Evolutionary conservation across 1,139 yeast species (phyloP), one percentile per base, ranked within the genome.

Genomic region (Debaryomycetaceae sp.): DNA sequence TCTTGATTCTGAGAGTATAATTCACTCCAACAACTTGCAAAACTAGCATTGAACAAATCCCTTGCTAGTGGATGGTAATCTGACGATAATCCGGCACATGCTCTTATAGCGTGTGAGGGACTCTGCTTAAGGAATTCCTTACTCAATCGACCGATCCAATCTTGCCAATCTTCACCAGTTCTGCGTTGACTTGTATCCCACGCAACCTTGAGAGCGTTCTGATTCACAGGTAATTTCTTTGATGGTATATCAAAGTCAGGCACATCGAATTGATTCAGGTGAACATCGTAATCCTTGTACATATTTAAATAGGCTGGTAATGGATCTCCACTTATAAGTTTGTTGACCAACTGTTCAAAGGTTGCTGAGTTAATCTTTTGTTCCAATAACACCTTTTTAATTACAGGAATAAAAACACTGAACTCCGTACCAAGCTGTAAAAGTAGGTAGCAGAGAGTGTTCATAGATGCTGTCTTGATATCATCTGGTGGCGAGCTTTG

Each of bases 101-200:
- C 97, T 53, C 98, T 76, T 39, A 95, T 76, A 0, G 98, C 95
- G 58, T 89, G 96, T 0, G 97, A 89, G 5, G 99, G 97, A 41
- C 97, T 87, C 60, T 91, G 97, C 54, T 87, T 88, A 52, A 95
- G 68, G 34, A 95, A 68, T 59, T 90, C 97, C 45, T 89, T 86
- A 57, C 95, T 85, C 41, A 95, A 72, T 46, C 95, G 75, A 44
- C 96, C 79, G 52, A 91, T 83, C 99, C 99, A 95, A 58, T 93
- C 99, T 58, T 87, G 91, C 99, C 99, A 95, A 56, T 93, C 99
- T 57, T 91, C 99, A 53, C 85, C 82, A 0, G 97, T 89, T 39
- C 95, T 78, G 51, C 95, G 80, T 54, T 89, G 93, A 27, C 87
- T 81, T 14, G 96, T 87, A 55, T 90, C 97, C 99, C 99, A 95